Evolutionary conservation across 306 rosid genomes (phyloP), one percentile per base, ranked within the genome.

Genomic region (Vicia sativa): DNA sequence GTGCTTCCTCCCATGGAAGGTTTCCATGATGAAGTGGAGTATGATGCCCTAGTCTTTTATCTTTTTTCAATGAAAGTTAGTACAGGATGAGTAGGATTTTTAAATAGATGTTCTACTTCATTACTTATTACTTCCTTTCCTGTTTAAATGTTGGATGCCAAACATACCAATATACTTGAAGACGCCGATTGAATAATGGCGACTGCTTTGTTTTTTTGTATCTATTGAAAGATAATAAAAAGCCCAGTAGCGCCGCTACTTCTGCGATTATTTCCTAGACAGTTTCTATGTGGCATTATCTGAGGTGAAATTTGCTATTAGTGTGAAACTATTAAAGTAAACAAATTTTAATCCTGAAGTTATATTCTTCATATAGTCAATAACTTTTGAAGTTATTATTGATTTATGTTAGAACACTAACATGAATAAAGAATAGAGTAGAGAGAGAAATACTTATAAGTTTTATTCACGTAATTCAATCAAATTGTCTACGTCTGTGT

Each of bases 1-100:
- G 70, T 62, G 74, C 85, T 74, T 74, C 80, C 82, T 72, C 74
- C 61, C 81, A 79, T 63, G 83, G 77, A 67, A 42, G 67, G 15
- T 60, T 74, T 71, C 76, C 78, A 35, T 66, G 78, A 56, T 18
- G 78, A 72, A 71, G 86, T 57, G 85, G 70, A 74, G 86, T 74
- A 11, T 56, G 46, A 64, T n/a, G 56, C 13, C 67, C 65, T 38
- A 18, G 71, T 52, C 16, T 41, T 71, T 37, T 31, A 50, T 70
- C 19, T 16, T 23, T 21, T 35, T 44, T 5, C 18, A 4, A 9
- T 16, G 11, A 18, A 49, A 29, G 6, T 59, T 72, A 59, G 38
- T n/a, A 50, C 59, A 28, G 14, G 60, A 50, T 60, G 12, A 71
- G 67, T 63, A 35, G 23, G 48, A 64, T 15, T 16, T 64, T 26